Evolutionary conservation across 352 stramenopile species (phyloP), one percentile per base, ranked within the genome.

Genomic region (Phytophthora cajani): DNA sequence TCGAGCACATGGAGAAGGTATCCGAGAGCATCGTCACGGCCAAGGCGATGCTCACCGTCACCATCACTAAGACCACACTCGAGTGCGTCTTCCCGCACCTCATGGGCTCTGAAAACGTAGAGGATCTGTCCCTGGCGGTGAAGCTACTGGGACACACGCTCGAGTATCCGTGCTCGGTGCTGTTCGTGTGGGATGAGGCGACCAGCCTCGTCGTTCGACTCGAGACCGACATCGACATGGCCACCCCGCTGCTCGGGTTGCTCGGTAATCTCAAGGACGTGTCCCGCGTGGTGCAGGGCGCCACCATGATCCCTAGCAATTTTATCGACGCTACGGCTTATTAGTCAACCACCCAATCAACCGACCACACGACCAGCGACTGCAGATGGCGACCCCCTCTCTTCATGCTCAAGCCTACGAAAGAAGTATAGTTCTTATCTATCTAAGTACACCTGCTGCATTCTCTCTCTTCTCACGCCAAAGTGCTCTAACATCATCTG

Each of bases 131-230:
- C 1, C 49, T 78, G 9, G 71, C 71, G 57, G 71, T 78, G 36
- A 72, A 72, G 17, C 57, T 83, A 17, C 68, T 78, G 1, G 73
- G 70, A 9, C 72, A 73, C 52, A 72, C 62, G 16, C 19, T 83
- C 8, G 62, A 74, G 12, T 77, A 78, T 46, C 74, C 74, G 36
- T 79, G 69, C 66, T 73, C 65, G 0, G 63, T 81, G 23, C 44
- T 71, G 11, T 80, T 83, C 42, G 64, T 79, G 25, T 83, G 76
- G 74, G 70, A 81, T 54, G 70, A 81, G 67, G 74, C 62, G 55
- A 78, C 58, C 12, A 81, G 63, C n/a, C 56, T 78, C 3, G 67
- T 83, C 8, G 52, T 66, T n/a, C 58, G 72, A 55, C 14, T 75
- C 17, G 60, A 73, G 56, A 69, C 67, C 8, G 66, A 80, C 32